Conservation (phyloP, 2,329 filamentous ascomycete species). For the Trichoderma atroviride region DNA sequence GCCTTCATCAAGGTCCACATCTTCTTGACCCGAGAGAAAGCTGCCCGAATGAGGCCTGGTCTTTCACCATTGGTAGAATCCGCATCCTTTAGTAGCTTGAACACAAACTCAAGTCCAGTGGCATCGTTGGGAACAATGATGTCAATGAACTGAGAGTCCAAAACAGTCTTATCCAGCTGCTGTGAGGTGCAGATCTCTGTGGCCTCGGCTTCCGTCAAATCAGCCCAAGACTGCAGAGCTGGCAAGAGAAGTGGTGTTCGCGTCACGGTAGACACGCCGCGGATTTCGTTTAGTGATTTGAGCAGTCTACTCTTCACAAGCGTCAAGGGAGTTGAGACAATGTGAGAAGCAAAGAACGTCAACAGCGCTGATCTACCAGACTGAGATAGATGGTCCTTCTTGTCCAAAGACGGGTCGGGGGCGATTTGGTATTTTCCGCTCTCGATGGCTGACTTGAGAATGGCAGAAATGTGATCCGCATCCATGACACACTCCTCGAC, state of each 20-base stretch:
- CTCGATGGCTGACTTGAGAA: constrained; percentile 53
- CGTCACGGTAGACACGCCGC: constrained; percentile 68
- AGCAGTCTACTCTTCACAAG: constrained; percentile 72
- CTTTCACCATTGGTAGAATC: constrained; percentile 40
- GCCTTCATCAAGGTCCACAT: constrained; percentile 75
- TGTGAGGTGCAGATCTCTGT: constrained; percentile 45
- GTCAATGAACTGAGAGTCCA: constrained; percentile 53
- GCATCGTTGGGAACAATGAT: constrained; percentile 58
- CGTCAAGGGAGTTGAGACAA: constrained; percentile 67
- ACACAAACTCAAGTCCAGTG: constrained; percentile 54
- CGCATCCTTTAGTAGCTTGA: constrained; percentile 50
- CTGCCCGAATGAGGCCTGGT: constrained; percentile 60
- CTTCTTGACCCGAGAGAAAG: constrained; percentile 69
- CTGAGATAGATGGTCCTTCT: constrained; percentile 59
- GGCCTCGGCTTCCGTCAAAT: constrained; percentile 55
- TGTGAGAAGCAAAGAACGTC: constrained; percentile 73
- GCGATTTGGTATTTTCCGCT: constrained; percentile 44
- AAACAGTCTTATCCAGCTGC: constrained; percentile 45
- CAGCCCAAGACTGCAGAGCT: constrained; percentile 69
- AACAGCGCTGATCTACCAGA: constrained; percentile 66
- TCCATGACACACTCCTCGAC: constrained; percentile 89
- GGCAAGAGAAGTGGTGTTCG: constrained; percentile 79
- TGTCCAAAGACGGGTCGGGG: constrained; percentile 48
- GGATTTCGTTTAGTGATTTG: constrained; percentile 70
- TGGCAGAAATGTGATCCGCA: constrained; percentile 66